Percentiles rank a stretch among this genome's conserved stretches.
These are phyloP conservation scores for Solanum chiquidenum DNA, from an alignment of 257 asterid genomes.

Conservation along the genomic window DNA sequence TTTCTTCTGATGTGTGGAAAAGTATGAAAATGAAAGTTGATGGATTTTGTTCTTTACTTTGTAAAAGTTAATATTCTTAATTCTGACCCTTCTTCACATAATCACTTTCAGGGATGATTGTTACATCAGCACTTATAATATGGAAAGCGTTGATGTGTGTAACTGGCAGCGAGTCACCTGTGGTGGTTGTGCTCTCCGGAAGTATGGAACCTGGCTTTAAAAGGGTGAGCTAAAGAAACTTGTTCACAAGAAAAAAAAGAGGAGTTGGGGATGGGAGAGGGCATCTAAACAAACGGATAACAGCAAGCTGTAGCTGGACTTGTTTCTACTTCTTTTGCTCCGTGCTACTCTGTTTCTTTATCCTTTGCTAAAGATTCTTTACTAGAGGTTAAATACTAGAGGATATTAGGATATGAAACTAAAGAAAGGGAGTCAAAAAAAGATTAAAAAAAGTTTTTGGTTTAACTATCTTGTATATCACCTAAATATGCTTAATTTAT, in stretches of 20 bases:
- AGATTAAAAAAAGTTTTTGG: neutral
- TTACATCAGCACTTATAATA: constrained; percentile 92
- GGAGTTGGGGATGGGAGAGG: neutral
- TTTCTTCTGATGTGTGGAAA: neutral
- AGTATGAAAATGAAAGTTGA: neutral
- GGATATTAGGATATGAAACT: neutral
- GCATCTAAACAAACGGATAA: neutral
- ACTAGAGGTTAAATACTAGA: neutral
- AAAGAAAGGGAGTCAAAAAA: neutral
- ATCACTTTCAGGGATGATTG: constrained; percentile 72
- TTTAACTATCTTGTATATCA: neutral
- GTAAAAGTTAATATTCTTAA: neutral
- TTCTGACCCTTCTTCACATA: neutral
- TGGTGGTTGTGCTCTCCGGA: constrained; percentile 98
- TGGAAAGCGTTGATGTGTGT: constrained; percentile 97
- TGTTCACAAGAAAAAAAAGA: neutral
- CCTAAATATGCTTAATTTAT: neutral
- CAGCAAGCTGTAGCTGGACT: neutral
- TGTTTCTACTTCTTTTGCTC: neutral
- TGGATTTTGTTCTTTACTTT: neutral
- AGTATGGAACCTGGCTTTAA: constrained; percentile 99
- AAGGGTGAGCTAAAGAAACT: constrained; percentile 49
- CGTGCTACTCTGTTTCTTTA: neutral
- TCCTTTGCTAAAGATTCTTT: neutral
- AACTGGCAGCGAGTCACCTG: constrained; percentile 98